phyloP scores from a whole-genome alignment of 2,329 filamentous ascomycete genomes.

The Setomelanomma holmii region DNA sequence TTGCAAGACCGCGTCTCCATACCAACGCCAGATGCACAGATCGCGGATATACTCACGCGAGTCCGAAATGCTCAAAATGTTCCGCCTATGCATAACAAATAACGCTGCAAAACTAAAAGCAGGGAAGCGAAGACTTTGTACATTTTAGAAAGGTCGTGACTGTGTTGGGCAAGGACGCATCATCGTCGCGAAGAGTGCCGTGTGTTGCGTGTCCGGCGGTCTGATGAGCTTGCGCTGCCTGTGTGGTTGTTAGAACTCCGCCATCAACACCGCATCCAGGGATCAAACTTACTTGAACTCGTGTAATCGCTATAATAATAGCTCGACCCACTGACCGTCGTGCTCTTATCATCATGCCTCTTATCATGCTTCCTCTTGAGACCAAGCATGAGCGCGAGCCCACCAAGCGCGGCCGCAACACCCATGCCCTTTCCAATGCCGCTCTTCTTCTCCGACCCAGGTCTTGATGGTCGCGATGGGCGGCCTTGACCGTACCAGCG shows the following conservation, averaged over 20 bases:
- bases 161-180: not conserved
- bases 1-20: too few relatives aligned
- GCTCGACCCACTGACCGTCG: slow-evolving; percentile 47
- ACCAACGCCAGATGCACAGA: not conserved
- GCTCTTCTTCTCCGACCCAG: slow-evolving; percentile 41
- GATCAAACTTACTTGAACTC: slow-evolving; percentile 53
- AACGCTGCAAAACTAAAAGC: slow-evolving; percentile 1
- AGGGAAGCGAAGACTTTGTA: slow-evolving; percentile 7
- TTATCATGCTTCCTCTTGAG: slow-evolving; percentile 53
- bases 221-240: slow-evolving; percentile 55
- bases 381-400: slow-evolving; percentile 53
- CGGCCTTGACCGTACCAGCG: slow-evolving; percentile 56
- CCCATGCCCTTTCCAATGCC: slow-evolving; percentile 47
- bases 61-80: not conserved
- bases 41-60: not conserved
- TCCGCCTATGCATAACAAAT: not conserved
- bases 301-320: slow-evolving; percentile 57
- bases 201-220: slow-evolving; percentile 51
- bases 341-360: slow-evolving; percentile 53
- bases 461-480: slow-evolving; percentile 44
- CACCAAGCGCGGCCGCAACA: slow-evolving; percentile 53
- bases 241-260: slow-evolving; percentile 24
- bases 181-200: slow-evolving; percentile 43
- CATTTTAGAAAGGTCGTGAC: slow-evolving; percentile 5
- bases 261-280: not conserved